Evolutionary conservation across 2,329 filamentous ascomycete genomes (phyloP), one percentile per base, ranked within the genome.

Genomic region (Chaetoscypha palmicola): DNA sequence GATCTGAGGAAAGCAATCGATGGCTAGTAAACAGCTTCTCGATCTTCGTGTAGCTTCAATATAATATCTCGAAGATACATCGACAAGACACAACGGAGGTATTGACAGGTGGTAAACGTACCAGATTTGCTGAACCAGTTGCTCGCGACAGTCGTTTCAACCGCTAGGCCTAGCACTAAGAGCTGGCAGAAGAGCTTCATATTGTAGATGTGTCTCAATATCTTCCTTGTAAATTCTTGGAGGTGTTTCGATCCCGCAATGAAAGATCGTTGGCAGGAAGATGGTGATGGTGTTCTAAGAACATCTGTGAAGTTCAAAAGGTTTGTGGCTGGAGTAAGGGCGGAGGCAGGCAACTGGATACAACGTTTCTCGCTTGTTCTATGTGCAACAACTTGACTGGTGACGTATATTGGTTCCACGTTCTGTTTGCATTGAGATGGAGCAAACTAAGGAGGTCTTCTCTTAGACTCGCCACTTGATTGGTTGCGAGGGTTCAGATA

Each of bases 41-140:
- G 26, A 17, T 12, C 30, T 41, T 23, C 36, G 22, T 21, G 20
- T 39, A 45, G 38, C 12, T 30, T 11, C n/a, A 39, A 14, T 45
- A 35, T 45, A 28, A 30, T 24, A 47, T 46, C 39, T 36, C 22
- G 45, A 44, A 11, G 40, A 22, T 17, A 22, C 23, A 22, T n/a
- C n/a, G n/a, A n/a, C n/a, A 12, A 38, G 22, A 28, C 14, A 30
- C 12, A 21, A 16, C 32, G 36, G 41, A 41, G 23, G 43, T 37
- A 16, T 28, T 14, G 24, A 28, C 7, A 28, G 24, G 12, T 28
- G 12, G 24, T 7, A 53, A 37, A 68, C 85, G 58, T 75, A 94
- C 90, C 83, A 61, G 87, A 73, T 67, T 88, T 92, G 62, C 77
- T 79, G 63, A 94, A 89, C 89, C 89, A 96, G 66, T 69, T 84